phyloP scores from a whole-genome alignment of 257 asterid genomes.

The Nicotiana knightiana region DNA sequence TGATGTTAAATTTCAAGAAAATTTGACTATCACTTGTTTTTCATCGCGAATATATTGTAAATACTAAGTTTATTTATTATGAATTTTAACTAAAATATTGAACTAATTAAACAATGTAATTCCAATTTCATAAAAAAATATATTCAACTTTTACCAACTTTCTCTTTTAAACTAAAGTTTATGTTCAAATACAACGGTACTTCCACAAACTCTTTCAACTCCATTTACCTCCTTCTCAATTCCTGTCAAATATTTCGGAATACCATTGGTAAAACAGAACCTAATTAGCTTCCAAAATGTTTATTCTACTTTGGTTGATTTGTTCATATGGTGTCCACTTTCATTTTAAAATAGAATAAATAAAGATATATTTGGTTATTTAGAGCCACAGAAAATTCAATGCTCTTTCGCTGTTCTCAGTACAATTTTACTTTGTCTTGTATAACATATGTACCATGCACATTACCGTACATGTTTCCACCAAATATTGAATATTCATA shows the following conservation, averaged over 20 bases:
- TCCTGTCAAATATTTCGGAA: too few species aligned
- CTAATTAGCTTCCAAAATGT: not conserved
- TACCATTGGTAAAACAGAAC: not conserved
- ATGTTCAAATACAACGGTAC: not conserved
- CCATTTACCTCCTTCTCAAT: not conserved
- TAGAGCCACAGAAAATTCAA: not conserved
- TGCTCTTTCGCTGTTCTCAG: not conserved
- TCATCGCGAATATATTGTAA: not conserved
- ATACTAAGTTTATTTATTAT: too few species aligned
- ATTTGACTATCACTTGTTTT: too few species aligned
- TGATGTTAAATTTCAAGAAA: too few species aligned
- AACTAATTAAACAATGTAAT: too few species aligned
- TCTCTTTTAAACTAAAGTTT: too few species aligned
- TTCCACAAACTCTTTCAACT: not conserved
- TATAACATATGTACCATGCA: not conserved
- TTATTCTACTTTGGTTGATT: not conserved
- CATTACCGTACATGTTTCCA: not conserved
- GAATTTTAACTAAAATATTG: too few species aligned
- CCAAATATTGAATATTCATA: too few species aligned
- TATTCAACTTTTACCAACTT: not conserved
- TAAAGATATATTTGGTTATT: not conserved
- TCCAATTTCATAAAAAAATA: not conserved
- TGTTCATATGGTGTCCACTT: not conserved
- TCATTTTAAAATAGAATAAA: too few species aligned
- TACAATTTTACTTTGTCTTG: not conserved